Percentiles rank a stretch among this genome's conserved stretches.
Conservation (phyloP, 305 asterid species). For the Fraxinus platypoda region DNA sequence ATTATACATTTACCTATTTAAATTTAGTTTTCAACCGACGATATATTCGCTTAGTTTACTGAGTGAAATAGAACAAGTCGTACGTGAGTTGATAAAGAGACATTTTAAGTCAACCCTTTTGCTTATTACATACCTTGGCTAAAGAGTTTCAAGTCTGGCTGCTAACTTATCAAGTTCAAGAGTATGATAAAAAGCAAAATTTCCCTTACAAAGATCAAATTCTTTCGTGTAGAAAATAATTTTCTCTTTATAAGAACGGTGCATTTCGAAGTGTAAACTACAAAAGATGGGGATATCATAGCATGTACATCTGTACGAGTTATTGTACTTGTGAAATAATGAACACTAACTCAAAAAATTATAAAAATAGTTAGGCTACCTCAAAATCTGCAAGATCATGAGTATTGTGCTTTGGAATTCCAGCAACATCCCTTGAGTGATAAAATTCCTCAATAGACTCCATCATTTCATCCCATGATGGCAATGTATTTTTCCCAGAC, state of each 20-base stretch:
- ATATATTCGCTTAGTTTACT: not conserved
- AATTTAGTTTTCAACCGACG: not conserved
- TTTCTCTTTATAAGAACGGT: not conserved
- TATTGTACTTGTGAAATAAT: not conserved
- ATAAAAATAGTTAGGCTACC: slow-evolving; percentile 32
- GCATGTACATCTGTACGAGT: not conserved
- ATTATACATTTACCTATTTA: not conserved
- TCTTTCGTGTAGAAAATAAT: not conserved
- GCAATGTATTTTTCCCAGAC: slow-evolving; percentile 69
- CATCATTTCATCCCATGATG: slow-evolving; percentile 82
- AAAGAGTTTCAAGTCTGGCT: not conserved
- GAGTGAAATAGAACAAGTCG: not conserved
- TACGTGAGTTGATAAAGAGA: not conserved
- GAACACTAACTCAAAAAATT: not conserved
- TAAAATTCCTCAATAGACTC: slow-evolving; percentile 63
- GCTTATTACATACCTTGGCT: not conserved
- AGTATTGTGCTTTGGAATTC: slow-evolving; percentile 68
- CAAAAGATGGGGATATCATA: not conserved
- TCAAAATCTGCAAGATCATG: slow-evolving; percentile 68
- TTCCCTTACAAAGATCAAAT: not conserved
- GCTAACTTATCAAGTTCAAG: not conserved
- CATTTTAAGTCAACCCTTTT: not conserved
- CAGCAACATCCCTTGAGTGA: slow-evolving; percentile 56
- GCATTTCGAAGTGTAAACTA: not conserved
- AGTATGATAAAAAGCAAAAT: not conserved